phyloP scores from a whole-genome alignment of 192 early-diverging fungal species.

The Backusella tarrabulga region DNA sequence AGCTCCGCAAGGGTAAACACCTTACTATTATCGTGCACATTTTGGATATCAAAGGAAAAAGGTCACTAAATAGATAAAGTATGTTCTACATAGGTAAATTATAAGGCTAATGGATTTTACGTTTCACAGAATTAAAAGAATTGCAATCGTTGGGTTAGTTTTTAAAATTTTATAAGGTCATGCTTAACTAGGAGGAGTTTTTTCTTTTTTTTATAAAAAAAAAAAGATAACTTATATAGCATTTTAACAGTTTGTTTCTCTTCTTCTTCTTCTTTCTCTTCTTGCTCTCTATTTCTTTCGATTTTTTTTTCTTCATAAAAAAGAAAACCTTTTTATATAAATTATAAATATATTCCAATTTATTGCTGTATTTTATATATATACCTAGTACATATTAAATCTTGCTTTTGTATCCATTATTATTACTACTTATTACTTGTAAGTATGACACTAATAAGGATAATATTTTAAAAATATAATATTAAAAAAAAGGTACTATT shows the following conservation, averaged over 20 bases:
- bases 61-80: neutral
- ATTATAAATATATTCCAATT: neutral
- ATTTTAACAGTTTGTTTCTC: neutral
- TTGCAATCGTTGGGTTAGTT: conserved; percentile 1
- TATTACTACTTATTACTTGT: neutral
- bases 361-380: neutral
- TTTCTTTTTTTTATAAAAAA: neutral
- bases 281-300: neutral
- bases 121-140: conserved; percentile 6
- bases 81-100: neutral
- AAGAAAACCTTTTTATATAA: neutral
- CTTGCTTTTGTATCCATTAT: neutral
- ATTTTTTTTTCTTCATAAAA: neutral
- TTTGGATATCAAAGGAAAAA: neutral
- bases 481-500: neutral
- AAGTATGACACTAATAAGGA: neutral
- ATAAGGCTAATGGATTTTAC: neutral
- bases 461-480: neutral
- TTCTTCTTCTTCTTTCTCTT: neutral
- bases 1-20: neutral
- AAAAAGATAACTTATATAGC: neutral
- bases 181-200: neutral
- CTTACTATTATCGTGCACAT: conserved; percentile 1
- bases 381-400: neutral
- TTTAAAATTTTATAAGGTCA: neutral